Base-by-base conservation (phyloP, 805 yeast species). In the Suhomyces canberraensis region DNA sequence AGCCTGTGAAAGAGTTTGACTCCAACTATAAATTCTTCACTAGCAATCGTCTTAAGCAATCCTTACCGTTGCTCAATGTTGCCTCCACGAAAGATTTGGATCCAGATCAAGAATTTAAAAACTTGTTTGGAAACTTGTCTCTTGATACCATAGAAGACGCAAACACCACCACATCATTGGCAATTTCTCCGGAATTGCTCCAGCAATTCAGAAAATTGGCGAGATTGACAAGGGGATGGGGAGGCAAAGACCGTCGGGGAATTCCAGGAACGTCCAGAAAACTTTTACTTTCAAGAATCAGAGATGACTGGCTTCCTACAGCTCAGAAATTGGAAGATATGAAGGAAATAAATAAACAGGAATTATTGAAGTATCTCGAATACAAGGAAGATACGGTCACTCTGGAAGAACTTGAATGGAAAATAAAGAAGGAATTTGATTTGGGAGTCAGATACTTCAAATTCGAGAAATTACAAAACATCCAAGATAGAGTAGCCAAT, bases 221-320 rank as follows among this genome's bases (percentile, higher is more conserved):
- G 6, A 66, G 72, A 37, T 54, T 74, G n/a, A 78, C 85, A 1
- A 71, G 85, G 48, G 89, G 88, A 16, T 87, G 95, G 95, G 84
- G 88, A 30, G 95, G 95, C 0, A 75, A 76, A 44, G 95, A 86
- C 50, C 76, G 81, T 43, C 61, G 83, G 32, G 64, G 78, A 4
- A 76, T 85, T 3, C 96, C 96, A 0, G 91, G 91, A 18, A 76
- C 86, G 1, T 60, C 78, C 0, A 71, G 88, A 44, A 83, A 84
- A 47, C 61, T 87, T 32, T 65, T 75, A 9, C 64, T 88, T 42
- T 79, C 95, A 0, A 80, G 81, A 49, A 78, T 87, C 30, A 75
- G 84, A 52, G 89, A 84, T 41, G 90, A 84, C 52, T 86, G 90
- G 86, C 52, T 84, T 6, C 95, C 95, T 1, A 77, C 86, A 0